These are phyloP conservation scores for Monilinia vaccinii-corymbosi DNA, from an alignment of 2,329 filamentous ascomycete genomes.

Conservation along the genomic window DNA sequence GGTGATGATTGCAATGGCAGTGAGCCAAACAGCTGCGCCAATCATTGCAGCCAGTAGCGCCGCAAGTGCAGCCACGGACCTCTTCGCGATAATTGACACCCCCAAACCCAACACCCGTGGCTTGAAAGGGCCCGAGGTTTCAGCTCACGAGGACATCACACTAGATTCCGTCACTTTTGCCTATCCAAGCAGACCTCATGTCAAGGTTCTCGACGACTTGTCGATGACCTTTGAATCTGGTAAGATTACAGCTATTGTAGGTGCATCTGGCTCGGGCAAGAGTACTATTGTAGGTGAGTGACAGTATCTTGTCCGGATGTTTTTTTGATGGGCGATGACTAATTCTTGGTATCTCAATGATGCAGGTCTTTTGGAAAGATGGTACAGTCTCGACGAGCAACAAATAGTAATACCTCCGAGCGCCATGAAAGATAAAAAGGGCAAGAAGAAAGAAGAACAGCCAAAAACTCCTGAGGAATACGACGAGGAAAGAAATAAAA, in stretches of 20 bases:
- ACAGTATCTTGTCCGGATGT: background rate
- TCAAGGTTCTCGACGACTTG: conserved; percentile 29
- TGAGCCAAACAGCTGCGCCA: conserved; percentile 48
- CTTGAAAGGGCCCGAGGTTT: conserved; percentile 38
- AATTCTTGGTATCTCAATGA: background rate
- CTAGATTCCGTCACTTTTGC: conserved; percentile 29
- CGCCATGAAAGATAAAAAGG: conserved; percentile 24
- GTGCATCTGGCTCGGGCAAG: conserved; percentile 35
- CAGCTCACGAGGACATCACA: conserved; percentile 32
- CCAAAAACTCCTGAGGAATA: conserved; percentile 22
- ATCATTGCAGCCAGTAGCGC: conserved; percentile 38
- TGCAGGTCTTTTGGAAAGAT: conserved; percentile 32
- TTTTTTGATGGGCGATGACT: background rate
- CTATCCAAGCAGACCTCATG: conserved; percentile 28
- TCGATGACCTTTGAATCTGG: conserved; percentile 28
- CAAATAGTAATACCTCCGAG: conserved; percentile 7
- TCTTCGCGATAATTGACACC: conserved; percentile 30
- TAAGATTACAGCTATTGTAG: conserved; percentile 36
- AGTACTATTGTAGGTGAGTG: conserved; percentile 31
- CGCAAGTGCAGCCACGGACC: conserved; percentile 30
- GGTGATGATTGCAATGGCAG: conserved; percentile 16
- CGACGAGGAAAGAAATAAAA: conserved; percentile 19
- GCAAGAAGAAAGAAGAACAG: conserved; percentile 33
- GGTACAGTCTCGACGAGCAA: conserved; percentile 29
- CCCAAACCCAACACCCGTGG: conserved; percentile 31